Percentiles rank a stretch among this genome's conserved stretches.
These are phyloP conservation scores for Metschnikowia drakensbergensis DNA, from an alignment of 805 yeast species.

Conservation along the genomic window DNA sequence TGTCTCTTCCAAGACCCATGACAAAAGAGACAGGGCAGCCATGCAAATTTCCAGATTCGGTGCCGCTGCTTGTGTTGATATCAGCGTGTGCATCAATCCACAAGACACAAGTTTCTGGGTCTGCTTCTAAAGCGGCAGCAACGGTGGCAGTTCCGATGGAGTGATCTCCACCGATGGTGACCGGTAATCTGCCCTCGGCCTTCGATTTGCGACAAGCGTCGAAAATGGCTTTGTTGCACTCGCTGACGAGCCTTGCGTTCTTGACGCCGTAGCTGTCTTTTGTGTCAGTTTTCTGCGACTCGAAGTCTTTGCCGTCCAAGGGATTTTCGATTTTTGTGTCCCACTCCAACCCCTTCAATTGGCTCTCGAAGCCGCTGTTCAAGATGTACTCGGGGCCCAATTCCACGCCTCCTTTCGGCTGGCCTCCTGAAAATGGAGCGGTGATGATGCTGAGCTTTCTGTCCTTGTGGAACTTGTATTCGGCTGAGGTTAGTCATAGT, in stretches of 20 bases:
- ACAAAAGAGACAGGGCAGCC: slow-evolving; percentile 95
- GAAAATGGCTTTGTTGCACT: slow-evolving; percentile 62
- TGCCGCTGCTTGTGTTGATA: slow-evolving; percentile 80
- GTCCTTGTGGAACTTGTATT: slow-evolving; percentile 52
- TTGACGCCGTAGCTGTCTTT: slow-evolving; percentile 53
- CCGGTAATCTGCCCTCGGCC: slow-evolving; percentile 51
- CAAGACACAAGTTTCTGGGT: slow-evolving; percentile 84
- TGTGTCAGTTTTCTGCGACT: slow-evolving; percentile 40
- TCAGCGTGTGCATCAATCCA: slow-evolving; percentile 99
- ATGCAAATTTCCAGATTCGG: slow-evolving; percentile 87
- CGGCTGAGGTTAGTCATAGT: slow-evolving; percentile 24
- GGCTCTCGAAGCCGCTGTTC: slow-evolving; percentile 63
- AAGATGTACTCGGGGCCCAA: slow-evolving; percentile 83
- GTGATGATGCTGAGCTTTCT: slow-evolving; percentile 65
- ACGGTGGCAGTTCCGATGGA: slow-evolving; percentile 94
- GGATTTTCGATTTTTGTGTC: slow-evolving; percentile 50
- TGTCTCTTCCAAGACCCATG: slow-evolving; percentile 68
- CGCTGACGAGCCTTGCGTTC: slow-evolving; percentile 74
- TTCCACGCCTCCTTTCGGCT: slow-evolving; percentile 90
- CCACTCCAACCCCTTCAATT: slow-evolving; percentile 74
- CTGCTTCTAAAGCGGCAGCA: slow-evolving; percentile 69
- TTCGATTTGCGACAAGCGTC: slow-evolving; percentile 55
- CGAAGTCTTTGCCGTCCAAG: slow-evolving; percentile 46
- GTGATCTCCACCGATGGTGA: slow-evolving; percentile 95
- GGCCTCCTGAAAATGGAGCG: slow-evolving; percentile 97